Percentiles rank a stretch among this genome's conserved stretches.
Conservation (phyloP, 2,329 filamentous ascomycete genomes). For the Trematosphaeria pertusa region DNA sequence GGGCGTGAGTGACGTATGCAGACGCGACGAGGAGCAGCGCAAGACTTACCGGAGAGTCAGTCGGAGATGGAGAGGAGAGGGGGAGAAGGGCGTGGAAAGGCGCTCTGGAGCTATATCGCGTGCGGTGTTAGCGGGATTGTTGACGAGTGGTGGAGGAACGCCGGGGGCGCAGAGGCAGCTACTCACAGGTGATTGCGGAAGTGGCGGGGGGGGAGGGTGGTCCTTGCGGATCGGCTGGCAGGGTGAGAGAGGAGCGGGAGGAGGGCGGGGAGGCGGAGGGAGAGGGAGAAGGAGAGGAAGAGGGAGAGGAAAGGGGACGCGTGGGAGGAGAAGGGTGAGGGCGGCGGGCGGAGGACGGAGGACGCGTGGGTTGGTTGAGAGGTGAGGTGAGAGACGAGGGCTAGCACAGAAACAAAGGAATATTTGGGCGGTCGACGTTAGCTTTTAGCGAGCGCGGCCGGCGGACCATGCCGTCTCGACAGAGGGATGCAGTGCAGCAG, state of each 20-base stretch:
- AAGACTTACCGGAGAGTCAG: conserved; percentile 24
- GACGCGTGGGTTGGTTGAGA: conserved; percentile 9
- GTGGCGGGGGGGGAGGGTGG: conserved; percentile 45
- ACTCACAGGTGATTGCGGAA: conserved; percentile 41
- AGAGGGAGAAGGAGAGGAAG: conserved; percentile 25
- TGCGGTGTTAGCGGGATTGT: conserved; percentile 28
- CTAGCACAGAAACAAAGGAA: conserved; percentile 13
- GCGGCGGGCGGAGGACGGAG: conserved; percentile 21
- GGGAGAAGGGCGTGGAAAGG: conserved; percentile 17
- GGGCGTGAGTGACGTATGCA: conserved; percentile 37
- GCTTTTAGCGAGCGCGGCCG: conserved; percentile 43
- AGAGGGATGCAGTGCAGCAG: conserved; percentile 21
- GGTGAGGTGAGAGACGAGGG: conserved; percentile 14
- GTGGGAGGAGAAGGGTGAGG: conserved; percentile 29
- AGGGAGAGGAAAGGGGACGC: conserved; percentile 20
- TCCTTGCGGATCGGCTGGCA: conserved; percentile 33
- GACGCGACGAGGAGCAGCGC: conserved; percentile 20
- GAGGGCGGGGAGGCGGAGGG: conserved; percentile 21
- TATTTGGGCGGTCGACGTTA: conserved; percentile 34
- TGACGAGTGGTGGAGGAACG: conserved; percentile 24
- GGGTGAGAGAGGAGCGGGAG: conserved; percentile 17
- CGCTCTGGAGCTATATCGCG: conserved; percentile 21
- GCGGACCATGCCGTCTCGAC: conserved; percentile 36
- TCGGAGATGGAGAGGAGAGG: conserved; percentile 13
- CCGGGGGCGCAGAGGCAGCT: conserved; percentile 19